phyloP scores from a whole-genome alignment of 495 filamentous ascomycete genomes.

The Neurospora tetraspora region DNA sequence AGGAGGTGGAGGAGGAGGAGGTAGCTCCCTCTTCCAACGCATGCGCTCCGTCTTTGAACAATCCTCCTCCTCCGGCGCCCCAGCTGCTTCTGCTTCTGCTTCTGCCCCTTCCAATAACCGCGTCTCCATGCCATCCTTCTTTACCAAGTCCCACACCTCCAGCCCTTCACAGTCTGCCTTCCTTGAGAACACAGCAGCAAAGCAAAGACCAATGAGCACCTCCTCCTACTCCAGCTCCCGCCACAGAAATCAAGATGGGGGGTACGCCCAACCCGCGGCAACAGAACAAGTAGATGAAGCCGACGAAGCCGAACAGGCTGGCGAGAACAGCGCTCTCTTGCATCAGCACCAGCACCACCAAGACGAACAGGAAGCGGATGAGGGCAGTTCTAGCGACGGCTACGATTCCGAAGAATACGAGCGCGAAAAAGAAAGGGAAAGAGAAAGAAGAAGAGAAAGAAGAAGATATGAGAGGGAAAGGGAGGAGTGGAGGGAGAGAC shows the following conservation, averaged over 20 bases:
- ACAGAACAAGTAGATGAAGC: too few relatives aligned
- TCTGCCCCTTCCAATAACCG: not conserved
- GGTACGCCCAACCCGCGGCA: not conserved
- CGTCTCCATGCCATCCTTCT: not conserved
- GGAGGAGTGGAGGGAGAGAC: not conserved
- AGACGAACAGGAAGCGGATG: not conserved
- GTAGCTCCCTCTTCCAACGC: slow-evolving; percentile 18
- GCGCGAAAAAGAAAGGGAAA: not conserved
- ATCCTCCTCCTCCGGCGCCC: not conserved
- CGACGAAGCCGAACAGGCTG: not conserved
- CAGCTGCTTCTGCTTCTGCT: not conserved
- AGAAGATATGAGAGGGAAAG: not conserved
- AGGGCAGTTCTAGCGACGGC: not conserved
- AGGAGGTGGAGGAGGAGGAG: not conserved
- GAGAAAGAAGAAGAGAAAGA: not conserved
- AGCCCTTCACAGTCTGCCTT: not conserved
- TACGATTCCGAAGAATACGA: not conserved
- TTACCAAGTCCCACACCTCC: not conserved
- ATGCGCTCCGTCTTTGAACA: slow-evolving; percentile 27
- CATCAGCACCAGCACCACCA: too few relatives aligned
- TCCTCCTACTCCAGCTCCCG: not conserved
- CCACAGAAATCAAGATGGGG: not conserved
- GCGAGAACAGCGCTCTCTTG: not conserved
- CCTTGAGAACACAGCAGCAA: not conserved
- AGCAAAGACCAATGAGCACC: not conserved